These are phyloP conservation scores for Aspergillus hiratsukae DNA, from an alignment of 2,329 filamentous ascomycete species.

Conservation along the genomic window DNA sequence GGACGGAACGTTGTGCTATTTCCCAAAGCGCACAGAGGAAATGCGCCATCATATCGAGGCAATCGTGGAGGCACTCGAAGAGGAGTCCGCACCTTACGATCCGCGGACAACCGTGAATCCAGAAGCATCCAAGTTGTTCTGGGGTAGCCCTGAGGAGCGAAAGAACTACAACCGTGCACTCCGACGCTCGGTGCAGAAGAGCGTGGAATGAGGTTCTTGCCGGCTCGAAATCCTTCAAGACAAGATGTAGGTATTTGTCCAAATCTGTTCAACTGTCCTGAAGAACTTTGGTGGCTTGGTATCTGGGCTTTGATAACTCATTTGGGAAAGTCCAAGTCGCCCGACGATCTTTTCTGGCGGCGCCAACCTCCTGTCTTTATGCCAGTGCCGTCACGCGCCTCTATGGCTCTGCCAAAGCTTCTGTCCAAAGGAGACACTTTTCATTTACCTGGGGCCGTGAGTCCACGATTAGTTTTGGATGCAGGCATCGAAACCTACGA, in stretches of 20 bases:
- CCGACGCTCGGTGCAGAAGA: constrained; percentile 64
- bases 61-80: constrained; percentile 77
- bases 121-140: constrained; percentile 80
- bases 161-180: constrained; percentile 80
- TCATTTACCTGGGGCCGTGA: not conserved
- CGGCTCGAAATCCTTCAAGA: not conserved
- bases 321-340: not conserved
- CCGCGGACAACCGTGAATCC: constrained; percentile 81
- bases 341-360: not conserved
- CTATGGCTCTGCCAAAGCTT: not conserved
- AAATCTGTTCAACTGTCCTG: not conserved
- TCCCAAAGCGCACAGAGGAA: constrained; percentile 66
- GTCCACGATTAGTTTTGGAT: not conserved
- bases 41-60: constrained; percentile 78
- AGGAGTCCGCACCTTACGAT: constrained; percentile 83
- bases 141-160: constrained; percentile 73
- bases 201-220: constrained; percentile 25
- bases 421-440: not conserved
- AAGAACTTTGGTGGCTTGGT: not conserved
- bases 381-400: not conserved
- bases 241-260: not conserved
- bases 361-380: not conserved
- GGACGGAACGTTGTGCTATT: constrained; percentile 80
- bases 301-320: not conserved
- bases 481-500: not conserved